Conservation (phyloP, 371 early-diverging fungal species). For the Mortierella sp. region DNA sequence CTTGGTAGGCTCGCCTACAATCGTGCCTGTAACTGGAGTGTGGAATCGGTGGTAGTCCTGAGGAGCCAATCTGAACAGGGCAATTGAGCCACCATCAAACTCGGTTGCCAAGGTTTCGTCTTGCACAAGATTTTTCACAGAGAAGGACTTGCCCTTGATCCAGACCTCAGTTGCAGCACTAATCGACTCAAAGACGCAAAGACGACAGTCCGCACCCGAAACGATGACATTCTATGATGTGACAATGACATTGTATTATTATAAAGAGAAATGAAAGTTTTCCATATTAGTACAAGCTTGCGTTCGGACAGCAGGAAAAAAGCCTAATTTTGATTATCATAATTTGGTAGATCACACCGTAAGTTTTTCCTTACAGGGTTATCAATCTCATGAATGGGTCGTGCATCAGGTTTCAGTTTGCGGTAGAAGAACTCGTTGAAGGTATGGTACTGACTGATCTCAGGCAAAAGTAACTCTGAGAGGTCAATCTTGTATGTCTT, state of each 20-base stretch:
- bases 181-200: slow-evolving; percentile 69
- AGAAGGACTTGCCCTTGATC: slow-evolving; percentile 81
- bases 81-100: slow-evolving; percentile 72
- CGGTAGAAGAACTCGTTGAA: slow-evolving; percentile 88
- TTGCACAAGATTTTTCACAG: slow-evolving; percentile 63
- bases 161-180: slow-evolving; percentile 70
- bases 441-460: slow-evolving; percentile 61
- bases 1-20: slow-evolving; percentile 34
- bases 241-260: neutral
- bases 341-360: too few species aligned
- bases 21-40: slow-evolving; percentile 70
- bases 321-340: neutral
- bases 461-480: slow-evolving; percentile 60
- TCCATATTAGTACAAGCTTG: too few species aligned
- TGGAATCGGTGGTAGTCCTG: slow-evolving; percentile 89
- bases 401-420: slow-evolving; percentile 69
- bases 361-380: slow-evolving; percentile 27
- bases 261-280: neutral
- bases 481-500: slow-evolving; percentile 69
- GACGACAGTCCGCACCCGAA: slow-evolving; percentile 78
- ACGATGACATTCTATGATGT: slow-evolving; percentile 60
- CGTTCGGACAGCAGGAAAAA: too few species aligned
- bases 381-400: slow-evolving; percentile 60
- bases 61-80: slow-evolving; percentile 81
- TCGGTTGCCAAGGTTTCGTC: slow-evolving; percentile 53